These are phyloP conservation scores for Pythium rhizo-oryzae DNA, from an alignment of 352 stramenopile genomes.

Conservation along the genomic window DNA sequence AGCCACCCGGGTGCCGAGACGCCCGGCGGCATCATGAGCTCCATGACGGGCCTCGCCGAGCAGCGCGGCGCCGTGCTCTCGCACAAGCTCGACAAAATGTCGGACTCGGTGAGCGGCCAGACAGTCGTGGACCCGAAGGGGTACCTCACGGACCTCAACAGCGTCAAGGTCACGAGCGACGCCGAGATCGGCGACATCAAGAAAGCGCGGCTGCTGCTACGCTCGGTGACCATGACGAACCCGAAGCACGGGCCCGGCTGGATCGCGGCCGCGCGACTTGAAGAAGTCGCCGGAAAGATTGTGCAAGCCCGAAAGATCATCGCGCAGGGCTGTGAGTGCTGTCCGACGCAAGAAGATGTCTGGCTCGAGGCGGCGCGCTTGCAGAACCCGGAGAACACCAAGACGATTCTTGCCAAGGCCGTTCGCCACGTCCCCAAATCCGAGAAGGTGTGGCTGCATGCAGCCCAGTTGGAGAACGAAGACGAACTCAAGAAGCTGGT, in stretches of 20 bases:
- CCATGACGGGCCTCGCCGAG: slow-evolving; percentile 90
- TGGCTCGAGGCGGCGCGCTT: slow-evolving; percentile 98
- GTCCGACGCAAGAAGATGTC: slow-evolving; percentile 96
- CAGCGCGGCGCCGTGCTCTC: slow-evolving; percentile 94
- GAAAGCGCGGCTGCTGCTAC: slow-evolving; percentile 96
- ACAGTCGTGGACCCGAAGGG: slow-evolving; percentile 98
- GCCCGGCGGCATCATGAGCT: slow-evolving; percentile 54
- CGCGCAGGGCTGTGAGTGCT: slow-evolving; percentile 96
- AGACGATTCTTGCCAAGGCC: slow-evolving; percentile 96
- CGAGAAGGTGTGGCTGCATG: slow-evolving; percentile 96
- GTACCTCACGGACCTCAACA: slow-evolving; percentile 98
- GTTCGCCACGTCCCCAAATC: slow-evolving; percentile 93
- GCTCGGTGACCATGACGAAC: slow-evolving; percentile 98
- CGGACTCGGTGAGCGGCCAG: slow-evolving; percentile 95
- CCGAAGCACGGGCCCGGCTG: slow-evolving; percentile 98
- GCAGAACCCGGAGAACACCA: slow-evolving; percentile 96
- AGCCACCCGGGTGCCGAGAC: slow-evolving; percentile 46
- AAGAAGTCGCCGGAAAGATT: slow-evolving; percentile 97
- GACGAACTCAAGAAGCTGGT: slow-evolving; percentile 91
- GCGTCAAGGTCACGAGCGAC: slow-evolving; percentile 91
- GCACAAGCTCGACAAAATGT: slow-evolving; percentile 97
- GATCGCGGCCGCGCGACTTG: slow-evolving; percentile 98
- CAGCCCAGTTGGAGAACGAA: slow-evolving; percentile 94
- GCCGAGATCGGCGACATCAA: slow-evolving; percentile 98
- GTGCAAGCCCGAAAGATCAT: slow-evolving; percentile 98